A percentile compares a stretch with the other conserved stretches of the same genome.
These are phyloP conservation scores for Yamadazyma takamatsuzukensis DNA, from an alignment of 805 yeast genomes.

Conservation along the genomic window DNA sequence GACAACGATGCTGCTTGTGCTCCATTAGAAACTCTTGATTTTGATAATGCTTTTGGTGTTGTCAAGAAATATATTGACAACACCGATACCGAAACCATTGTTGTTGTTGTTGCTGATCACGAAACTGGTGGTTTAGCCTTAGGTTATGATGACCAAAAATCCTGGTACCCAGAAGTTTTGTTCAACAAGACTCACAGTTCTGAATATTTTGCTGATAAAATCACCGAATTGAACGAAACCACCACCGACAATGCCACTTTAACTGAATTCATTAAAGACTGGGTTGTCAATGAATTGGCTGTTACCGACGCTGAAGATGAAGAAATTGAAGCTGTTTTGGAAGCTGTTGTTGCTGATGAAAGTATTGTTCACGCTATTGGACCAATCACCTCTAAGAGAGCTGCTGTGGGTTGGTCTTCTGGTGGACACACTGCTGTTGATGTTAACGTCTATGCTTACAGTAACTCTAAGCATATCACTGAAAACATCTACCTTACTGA, in stretches of 20 bases:
- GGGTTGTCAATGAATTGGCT: slow-evolving; percentile 6
- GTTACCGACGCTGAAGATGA: slow-evolving; percentile 8
- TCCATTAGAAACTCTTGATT: slow-evolving; percentile 83
- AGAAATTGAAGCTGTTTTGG: slow-evolving; percentile 5
- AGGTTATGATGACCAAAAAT: slow-evolving; percentile 2
- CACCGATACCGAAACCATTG: slow-evolving; percentile 70
- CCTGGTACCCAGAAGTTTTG: slow-evolving; percentile 80
- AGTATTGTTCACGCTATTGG: slow-evolving; percentile 59
- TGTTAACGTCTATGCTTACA: slow-evolving; percentile 7
- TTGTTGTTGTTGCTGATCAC: slow-evolving; percentile 86
- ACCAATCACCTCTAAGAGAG: slow-evolving; percentile 24
- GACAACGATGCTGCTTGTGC: slow-evolving; percentile 90
- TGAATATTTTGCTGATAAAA: slow-evolving; percentile 76
- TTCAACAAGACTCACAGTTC: slow-evolving; percentile 72
- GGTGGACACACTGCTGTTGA: slow-evolving; percentile 7
- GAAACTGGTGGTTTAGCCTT: slow-evolving; percentile 82
- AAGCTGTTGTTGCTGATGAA: slow-evolving; percentile 41
- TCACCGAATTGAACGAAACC: slow-evolving; percentile 58
- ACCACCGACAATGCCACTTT: slow-evolving; percentile 20
- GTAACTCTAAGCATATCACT: slow-evolving; percentile 24
- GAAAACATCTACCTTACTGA: slow-evolving; percentile 23
- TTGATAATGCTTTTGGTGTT: slow-evolving; percentile 74
- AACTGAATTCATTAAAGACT: slow-evolving; percentile 18
- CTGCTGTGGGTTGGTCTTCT: slow-evolving; percentile 9
- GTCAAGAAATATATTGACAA: slow-evolving; percentile 67